Evolutionary conservation across 495 filamentous ascomycete species (phyloP), one percentile per base, ranked within the genome.

Genomic region (Thermothielavioides terrestris): DNA sequence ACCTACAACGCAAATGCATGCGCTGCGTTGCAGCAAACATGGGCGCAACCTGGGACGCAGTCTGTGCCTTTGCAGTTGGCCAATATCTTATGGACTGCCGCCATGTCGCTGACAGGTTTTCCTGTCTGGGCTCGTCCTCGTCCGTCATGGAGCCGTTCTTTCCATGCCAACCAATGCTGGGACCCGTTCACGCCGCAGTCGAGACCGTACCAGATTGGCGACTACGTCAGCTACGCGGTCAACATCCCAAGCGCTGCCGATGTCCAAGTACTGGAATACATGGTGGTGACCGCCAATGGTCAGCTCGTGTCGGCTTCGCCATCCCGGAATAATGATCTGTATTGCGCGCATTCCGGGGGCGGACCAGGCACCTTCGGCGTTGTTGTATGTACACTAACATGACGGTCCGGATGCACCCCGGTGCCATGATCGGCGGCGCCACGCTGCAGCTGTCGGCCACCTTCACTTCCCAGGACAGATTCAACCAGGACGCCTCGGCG

Each of bases 291-390:
- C 4, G 67, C 68, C 0, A 31, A 54, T 1, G 76, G 79, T 3
- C 43, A 64, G 18, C 60, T 74, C 20, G 60, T 79, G 1, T 77
- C 68, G 0, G 77, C 74, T 0, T 71, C 67, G 8, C 57, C 67
- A 6, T 52, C 61, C 6, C 56, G 64, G 28, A 64, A 83, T 31
- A 44, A 63, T 0, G 81, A 84, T 25, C 68, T 83, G 2, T 84
- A 77, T 68, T 84, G 75, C 80, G 81, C 81, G 8, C 62, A 82
- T 0, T 66, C 68, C 28, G 81, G 80, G 11, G 80, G 80, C 9
- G 79, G 78, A 6, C 71, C 63, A 3, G 73, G 77, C 2, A 78
- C 71, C 20, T 82, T 69, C 27, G 80, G 70, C 4, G 71, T 79
- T 2, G 77, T 83, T 4, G 55, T 63, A n/a, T n/a, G n/a, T n/a